Evolutionary conservation across 768 basidiomycete species (phyloP), one percentile per base, ranked within the genome.

Genomic region (Leccinum imitatum): DNA sequence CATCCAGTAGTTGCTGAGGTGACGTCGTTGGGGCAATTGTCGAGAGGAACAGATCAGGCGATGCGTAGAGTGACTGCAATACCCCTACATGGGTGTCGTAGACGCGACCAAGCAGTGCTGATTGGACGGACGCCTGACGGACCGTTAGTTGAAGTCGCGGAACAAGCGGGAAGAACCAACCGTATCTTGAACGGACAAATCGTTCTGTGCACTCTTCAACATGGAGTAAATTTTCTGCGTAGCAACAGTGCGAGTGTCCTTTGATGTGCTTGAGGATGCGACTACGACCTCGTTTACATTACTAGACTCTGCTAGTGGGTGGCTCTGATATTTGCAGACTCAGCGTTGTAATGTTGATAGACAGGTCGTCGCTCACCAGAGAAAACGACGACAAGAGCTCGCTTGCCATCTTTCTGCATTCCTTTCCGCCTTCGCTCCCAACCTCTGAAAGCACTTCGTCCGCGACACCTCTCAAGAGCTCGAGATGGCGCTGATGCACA

Each of bases 401-500:
- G 54, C 86, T 84, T 6, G 86, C 61, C 7, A 70, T 70, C 17
- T 80, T 80, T 62, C 76, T 78, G 27, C 73, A 59, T 33, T 73
- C 73, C 44, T 76, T 70, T 14, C 72, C 66, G 17, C 65, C 71
- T 13, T 60, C 63, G 1, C 58, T 37, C n/a, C 27, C 5, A 19
- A 19, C 71, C 35, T 73, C 71, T 13, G 71, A 71, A 27, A 77
- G 66, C 4, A 80, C 55, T 3, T 72, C 69, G 6, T 81, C 75
- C 7, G 80, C 78, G 10, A 71, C 73, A 5, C 72, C 68, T 31
- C 79, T 78, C 52, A 91, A 75, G 3, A 82, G 62, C 0, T 74
- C 66, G 0, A 87, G 82, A 65, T 90, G 78, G 19, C 89, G 84
- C 64, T 92, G 92, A 55, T 89, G 82, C 11, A 93, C 70, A 25